These are phyloP conservation scores for Chaetomiaceae sp. DNA, from an alignment of 2,329 filamentous ascomycete species.

Conservation along the genomic window DNA sequence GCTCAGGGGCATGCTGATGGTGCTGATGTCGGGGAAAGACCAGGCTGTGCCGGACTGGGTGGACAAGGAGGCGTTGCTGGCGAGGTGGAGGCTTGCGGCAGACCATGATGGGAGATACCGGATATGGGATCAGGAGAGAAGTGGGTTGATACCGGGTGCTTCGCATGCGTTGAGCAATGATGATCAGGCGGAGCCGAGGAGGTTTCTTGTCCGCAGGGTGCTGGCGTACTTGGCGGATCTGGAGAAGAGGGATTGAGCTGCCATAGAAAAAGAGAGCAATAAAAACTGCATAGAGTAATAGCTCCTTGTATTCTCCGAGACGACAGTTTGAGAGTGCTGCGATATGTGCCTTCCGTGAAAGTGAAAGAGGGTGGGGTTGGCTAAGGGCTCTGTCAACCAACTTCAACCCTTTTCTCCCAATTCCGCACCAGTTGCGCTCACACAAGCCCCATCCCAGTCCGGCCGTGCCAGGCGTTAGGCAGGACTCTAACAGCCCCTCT, in stretches of 20 bases:
- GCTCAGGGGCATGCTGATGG: constrained; percentile 52
- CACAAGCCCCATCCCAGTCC: too few species aligned
- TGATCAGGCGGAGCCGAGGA: constrained; percentile 40
- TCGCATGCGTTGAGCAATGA: constrained; percentile 46
- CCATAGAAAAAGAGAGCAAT: too few species aligned
- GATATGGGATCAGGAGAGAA: constrained; percentile 44
- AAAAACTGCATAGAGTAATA: too few species aligned
- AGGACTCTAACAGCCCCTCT: too few species aligned
- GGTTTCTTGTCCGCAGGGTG: constrained; percentile 20
- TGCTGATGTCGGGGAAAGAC: constrained; percentile 62
- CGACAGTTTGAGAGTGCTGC: too few species aligned
- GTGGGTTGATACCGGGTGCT: constrained; percentile 44
- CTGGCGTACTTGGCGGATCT: constrained; percentile 18
- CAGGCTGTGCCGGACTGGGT: constrained; percentile 57
- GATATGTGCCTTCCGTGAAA: too few species aligned
- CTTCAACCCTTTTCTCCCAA: too few species aligned
- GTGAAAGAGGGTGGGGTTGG: too few species aligned
- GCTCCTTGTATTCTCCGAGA: too few species aligned
- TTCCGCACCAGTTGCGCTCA: too few species aligned
- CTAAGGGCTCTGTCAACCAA: too few species aligned
- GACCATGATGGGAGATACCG: constrained; percentile 31
- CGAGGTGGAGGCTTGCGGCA: constrained; percentile 48
- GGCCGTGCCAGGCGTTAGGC: too few species aligned
- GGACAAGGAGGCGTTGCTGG: constrained; percentile 55
- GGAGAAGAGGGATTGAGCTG: not conserved